phyloP scores from a whole-genome alignment of 73 alveolate genomes.

The Uronychia binucleata region DNA sequence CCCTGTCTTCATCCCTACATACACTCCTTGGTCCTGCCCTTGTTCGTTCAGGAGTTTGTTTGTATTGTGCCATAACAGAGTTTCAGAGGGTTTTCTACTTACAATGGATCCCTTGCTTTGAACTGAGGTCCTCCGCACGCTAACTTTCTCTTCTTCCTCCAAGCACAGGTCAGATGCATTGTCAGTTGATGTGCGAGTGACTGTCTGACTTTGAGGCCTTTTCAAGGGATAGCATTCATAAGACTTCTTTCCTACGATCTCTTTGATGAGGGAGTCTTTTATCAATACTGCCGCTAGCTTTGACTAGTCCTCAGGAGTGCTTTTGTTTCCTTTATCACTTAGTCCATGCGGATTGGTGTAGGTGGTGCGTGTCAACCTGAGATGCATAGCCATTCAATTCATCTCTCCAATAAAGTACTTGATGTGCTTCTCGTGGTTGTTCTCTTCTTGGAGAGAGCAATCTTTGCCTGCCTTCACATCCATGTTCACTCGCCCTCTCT shows the following conservation, averaged over 20 bases:
- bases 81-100: neutral
- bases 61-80: conserved; percentile 67
- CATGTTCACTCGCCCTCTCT: too few species aligned
- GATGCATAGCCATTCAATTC: conserved; percentile 43
- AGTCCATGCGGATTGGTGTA: conserved; percentile 76
- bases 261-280: conserved; percentile 36
- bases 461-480: too few species aligned
- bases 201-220: neutral
- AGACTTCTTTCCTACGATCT: conserved; percentile 30
- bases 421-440: too few species aligned
- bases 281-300: conserved; percentile 37
- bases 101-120: neutral
- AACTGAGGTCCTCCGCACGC: neutral
- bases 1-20: conserved; percentile 82
- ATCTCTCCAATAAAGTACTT: conserved; percentile 65
- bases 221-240: neutral
- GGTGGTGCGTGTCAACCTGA: conserved; percentile 46
- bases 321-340: conserved; percentile 43
- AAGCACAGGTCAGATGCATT: neutral
- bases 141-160: neutral
- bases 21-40: neutral
- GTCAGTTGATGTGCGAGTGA: neutral
- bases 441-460: too few species aligned
- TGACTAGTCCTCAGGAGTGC: conserved; percentile 63
- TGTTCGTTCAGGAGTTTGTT: conserved; percentile 49